phyloP scores from a whole-genome alignment of 73 alveolate species.

The Durusdinium trenchii region DNA sequence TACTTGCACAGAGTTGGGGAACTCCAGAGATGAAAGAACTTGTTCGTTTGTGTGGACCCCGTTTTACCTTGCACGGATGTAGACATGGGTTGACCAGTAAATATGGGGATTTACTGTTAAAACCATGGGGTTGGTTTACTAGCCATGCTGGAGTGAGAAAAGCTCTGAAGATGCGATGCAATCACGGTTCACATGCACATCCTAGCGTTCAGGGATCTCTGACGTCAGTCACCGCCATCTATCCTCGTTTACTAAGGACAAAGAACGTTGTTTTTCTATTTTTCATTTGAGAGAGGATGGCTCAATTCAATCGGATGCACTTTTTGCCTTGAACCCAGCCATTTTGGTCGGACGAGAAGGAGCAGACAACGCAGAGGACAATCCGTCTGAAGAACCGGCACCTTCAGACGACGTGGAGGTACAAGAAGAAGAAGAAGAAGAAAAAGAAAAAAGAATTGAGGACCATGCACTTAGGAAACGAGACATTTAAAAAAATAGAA shows the following conservation, averaged over 20 bases:
- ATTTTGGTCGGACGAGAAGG: neutral
- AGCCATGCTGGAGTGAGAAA: neutral
- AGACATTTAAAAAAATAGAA: neutral
- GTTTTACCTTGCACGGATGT: constrained; percentile 5
- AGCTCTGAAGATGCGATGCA: neutral
- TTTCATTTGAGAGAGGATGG: neutral
- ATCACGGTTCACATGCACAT: neutral
- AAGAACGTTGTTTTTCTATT: neutral
- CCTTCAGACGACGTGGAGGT: neutral
- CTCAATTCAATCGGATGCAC: neutral
- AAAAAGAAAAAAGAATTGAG: neutral
- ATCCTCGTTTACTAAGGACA: neutral
- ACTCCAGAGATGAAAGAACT: neutral
- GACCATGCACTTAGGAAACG: neutral
- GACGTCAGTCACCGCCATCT: neutral
- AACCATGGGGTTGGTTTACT: constrained; percentile 48
- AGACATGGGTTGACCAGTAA: neutral
- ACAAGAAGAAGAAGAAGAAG: neutral
- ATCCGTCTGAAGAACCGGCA: neutral
- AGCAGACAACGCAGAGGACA: neutral
- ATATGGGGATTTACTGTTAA: neutral
- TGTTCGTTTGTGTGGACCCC: neutral
- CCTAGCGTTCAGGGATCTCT: neutral
- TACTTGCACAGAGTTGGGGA: neutral
- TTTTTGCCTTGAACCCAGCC: neutral